Base-by-base conservation (phyloP, 1,284 basidiomycete species). In the Gastroboletus turbinatus region DNA sequence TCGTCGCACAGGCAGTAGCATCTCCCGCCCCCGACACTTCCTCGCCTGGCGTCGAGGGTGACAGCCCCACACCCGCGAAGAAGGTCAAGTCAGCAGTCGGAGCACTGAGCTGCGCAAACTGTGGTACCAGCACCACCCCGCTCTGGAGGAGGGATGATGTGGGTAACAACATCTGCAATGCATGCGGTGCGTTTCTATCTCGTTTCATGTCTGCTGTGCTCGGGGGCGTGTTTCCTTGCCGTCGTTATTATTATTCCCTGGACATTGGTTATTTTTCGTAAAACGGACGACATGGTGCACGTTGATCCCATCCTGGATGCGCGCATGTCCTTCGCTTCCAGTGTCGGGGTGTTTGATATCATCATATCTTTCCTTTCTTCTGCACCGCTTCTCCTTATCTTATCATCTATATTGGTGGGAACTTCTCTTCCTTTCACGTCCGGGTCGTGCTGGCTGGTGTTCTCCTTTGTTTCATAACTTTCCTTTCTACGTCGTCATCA, bases 131-230 rank as follows among this genome's bases (percentile, higher is more conserved):
- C 71, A 96, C 95, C 43, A 98, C 94, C 1, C 94, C 94, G 14
- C 77, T 98, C 6, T 98, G 94, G 94, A 79, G 94, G 67, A 79
- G 94, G 65, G 95, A 97, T 68, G 94, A 96, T 69, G 90, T 94
- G 58, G 94, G 94, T 50, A 91, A 95, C 76, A 94, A 92, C 72
- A 92, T 91, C 56, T 93, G 90, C 72, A 96, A 96, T 74, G 94
- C 93, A 53, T 96, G 93, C 76, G 93, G 93, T 94, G 75, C 76
- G 92, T 88, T 49, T 67, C 59, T 61, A 38, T 57, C 62, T 61
- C 61, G 54, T 63, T 62, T 67, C 57, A 57, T 62, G 61, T 67
- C 63, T 71, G 67, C 62, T 68, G 62, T 65, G 56, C 56, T 52
- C 57, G 54, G 60, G 36, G 59, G 63, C 61, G 63, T 65, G 62